phyloP scores from a whole-genome alignment of 805 yeast species.

The Metahyphopichia silvanorum region DNA sequence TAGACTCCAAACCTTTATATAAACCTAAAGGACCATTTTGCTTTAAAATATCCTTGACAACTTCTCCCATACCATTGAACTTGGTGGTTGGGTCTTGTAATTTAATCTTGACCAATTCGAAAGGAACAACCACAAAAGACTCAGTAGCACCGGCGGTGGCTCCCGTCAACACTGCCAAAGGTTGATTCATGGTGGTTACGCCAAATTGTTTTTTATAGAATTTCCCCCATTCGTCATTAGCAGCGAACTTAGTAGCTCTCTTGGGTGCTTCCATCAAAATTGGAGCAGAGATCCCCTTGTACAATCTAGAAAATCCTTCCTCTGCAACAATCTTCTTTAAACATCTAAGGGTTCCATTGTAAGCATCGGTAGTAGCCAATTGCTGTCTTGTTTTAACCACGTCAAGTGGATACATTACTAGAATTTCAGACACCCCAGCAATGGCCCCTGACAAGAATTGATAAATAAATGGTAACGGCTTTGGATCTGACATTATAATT shows the following conservation, averaged over 20 bases:
- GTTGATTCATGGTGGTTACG: slow-evolving; percentile 67
- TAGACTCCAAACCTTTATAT: slow-evolving; percentile 94
- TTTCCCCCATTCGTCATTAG: slow-evolving; percentile 95
- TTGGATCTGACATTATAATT: too few species aligned
- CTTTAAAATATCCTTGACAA: slow-evolving; percentile 65
- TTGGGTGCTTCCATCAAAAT: slow-evolving; percentile 99
- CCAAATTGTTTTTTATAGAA: slow-evolving; percentile 73
- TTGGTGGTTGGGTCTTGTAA: slow-evolving; percentile 84
- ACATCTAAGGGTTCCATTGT: slow-evolving; percentile 83
- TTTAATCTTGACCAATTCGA: slow-evolving; percentile 92
- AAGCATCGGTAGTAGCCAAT: slow-evolving; percentile 60
- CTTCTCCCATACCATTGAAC: slow-evolving; percentile 83
- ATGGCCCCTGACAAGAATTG: slow-evolving; percentile 91
- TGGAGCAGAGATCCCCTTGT: slow-evolving; percentile 95
- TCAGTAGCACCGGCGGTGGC: slow-evolving; percentile 99
- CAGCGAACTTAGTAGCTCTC: slow-evolving; percentile 97
- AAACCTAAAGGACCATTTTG: slow-evolving; percentile 78
- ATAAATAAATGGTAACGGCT: slow-evolving; percentile 74
- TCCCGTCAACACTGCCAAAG: slow-evolving; percentile 86
- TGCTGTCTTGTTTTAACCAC: slow-evolving; percentile 97
- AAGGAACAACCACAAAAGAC: slow-evolving; percentile 95
- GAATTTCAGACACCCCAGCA: slow-evolving; percentile 95
- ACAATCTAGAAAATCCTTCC: slow-evolving; percentile 82
- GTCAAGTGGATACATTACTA: slow-evolving; percentile 94
- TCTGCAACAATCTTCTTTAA: slow-evolving; percentile 74